Evolutionary conservation across 2,329 filamentous ascomycete genomes (phyloP), one percentile per base, ranked within the genome.

Genomic region (Nemania serpens): DNA sequence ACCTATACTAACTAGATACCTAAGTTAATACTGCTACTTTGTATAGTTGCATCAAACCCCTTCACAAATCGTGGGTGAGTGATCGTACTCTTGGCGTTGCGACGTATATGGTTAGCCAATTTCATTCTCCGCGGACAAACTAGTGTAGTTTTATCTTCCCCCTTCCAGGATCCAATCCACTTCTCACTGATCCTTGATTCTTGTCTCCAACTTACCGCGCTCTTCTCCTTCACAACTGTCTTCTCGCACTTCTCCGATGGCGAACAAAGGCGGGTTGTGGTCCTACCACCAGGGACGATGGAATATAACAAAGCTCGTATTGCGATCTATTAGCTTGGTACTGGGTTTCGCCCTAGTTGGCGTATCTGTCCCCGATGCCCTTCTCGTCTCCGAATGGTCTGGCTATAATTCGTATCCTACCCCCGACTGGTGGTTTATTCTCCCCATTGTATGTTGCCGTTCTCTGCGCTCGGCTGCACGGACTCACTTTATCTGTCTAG

Each of bases 231-330:
- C 25, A 13, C 20, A 39, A 25, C 20, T 29, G 46, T 11, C 17
- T 37, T 13, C 18, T 37, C 41, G 15, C 33, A 22, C 25, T 29
- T 54, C 22, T 18, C 55, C 51, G n/a, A 62, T 62, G 60, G 60
- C 55, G 17, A 18, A 39, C 39, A 33, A 48, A 17, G 55, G 15
- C 37, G 22, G 11, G 29, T 55, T 55, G 39, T 57, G 47, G 61
- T 57, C 57, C 20, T 43, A 52, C 42, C 61, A 63, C 36, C 39
- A 18, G 22, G 53, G 54, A 33, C 37, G n/a, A n/a, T 63, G 58
- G 58, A 63, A 63, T 43, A 12, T 5, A 39, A 55, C 49, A 13
- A 63, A 63, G 50, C n/a, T 55, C 2, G 15, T 33, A 34, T 39
- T 63, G 17, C 54, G 61, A n/a, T 55, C 33, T 36, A 17, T 55